A percentile compares a stretch with the other conserved stretches of the same genome.
phyloP scores from a whole-genome alignment of 768 basidiomycete species.

The Rhizopogon vulgaris region DNA sequence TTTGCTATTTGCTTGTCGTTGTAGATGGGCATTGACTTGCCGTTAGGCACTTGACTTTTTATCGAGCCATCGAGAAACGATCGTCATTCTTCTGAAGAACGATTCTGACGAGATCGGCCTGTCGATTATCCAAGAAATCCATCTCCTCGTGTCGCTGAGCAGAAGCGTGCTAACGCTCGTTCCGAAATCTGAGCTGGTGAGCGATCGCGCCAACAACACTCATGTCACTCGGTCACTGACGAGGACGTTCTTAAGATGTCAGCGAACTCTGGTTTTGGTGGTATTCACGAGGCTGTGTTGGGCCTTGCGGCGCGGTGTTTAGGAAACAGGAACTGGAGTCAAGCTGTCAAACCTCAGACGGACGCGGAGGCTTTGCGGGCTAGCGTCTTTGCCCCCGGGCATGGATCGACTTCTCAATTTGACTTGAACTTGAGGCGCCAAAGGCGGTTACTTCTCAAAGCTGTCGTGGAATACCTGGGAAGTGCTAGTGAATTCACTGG shows the following conservation, averaged over 20 bases:
- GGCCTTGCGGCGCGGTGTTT: slow-evolving; percentile 69
- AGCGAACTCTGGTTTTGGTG: slow-evolving; percentile 77
- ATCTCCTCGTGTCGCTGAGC: slow-evolving; percentile 71
- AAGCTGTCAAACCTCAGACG: slow-evolving; percentile 53
- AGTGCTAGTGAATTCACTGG: slow-evolving; percentile 69
- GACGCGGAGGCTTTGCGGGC: slow-evolving; percentile 60
- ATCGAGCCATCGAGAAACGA: slow-evolving; percentile 74
- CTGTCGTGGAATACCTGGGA: slow-evolving; percentile 62
- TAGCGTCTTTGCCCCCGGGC: slow-evolving; percentile 47
- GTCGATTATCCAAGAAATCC: slow-evolving; percentile 69
- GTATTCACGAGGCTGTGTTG: slow-evolving; percentile 75
- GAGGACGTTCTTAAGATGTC: slow-evolving; percentile 32
- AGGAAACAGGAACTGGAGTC: slow-evolving; percentile 50
- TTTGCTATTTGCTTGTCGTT: neutral
- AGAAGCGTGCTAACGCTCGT: slow-evolving; percentile 63
- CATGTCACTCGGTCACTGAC: neutral
- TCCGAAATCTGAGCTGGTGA: slow-evolving; percentile 72
- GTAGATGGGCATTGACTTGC: neutral
- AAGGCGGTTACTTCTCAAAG: slow-evolving; percentile 54
- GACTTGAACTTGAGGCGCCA: slow-evolving; percentile 48
- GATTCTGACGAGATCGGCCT: slow-evolving; percentile 56
- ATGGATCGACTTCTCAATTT: slow-evolving; percentile 51
- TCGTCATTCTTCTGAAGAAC: slow-evolving; percentile 77
- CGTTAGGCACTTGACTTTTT: slow-evolving; percentile 74
- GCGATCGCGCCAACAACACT: slow-evolving; percentile 17